Evolutionary conservation across 441 rosid species (phyloP).

Genomic region (Gossypium lobatum): DNA sequence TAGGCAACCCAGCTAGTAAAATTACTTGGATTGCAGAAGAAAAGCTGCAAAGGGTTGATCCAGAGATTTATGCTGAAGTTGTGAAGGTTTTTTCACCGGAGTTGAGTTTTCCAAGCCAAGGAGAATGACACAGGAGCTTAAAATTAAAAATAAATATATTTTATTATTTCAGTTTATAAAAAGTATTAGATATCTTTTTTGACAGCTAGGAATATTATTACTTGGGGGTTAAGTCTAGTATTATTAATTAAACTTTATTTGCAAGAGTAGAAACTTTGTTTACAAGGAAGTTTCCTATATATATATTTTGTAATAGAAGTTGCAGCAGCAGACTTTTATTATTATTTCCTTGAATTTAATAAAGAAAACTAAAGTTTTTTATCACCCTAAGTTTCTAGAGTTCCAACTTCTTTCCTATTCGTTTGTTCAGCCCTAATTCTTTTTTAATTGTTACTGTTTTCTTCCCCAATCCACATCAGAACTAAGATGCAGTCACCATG

Average conservation of each 20-base stretch:
- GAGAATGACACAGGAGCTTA: too few relatives aligned
- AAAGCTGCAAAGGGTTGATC: too few relatives aligned
- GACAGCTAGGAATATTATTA: neutral
- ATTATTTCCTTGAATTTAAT: neutral
- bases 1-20: too few relatives aligned
- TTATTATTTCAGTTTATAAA: too few relatives aligned
- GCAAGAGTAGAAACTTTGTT: neutral
- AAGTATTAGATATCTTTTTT: too few relatives aligned
- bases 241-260: neutral
- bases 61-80: too few relatives aligned
- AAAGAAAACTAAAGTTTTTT: neutral
- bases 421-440: neutral
- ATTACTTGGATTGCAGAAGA: too few relatives aligned
- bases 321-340: neutral
- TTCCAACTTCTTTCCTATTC: neutral
- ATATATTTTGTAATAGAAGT: neutral
- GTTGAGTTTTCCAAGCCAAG: too few relatives aligned
- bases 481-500: neutral
- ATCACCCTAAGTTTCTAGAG: neutral
- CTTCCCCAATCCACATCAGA: neutral
- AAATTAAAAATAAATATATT: too few relatives aligned
- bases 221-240: neutral
- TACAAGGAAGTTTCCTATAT: neutral
- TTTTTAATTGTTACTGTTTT: neutral
- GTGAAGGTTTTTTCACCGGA: too few relatives aligned